Evolutionary conservation across 768 basidiomycete genomes (phyloP), one percentile per base, ranked within the genome.

Genomic region (Russula brevipes): DNA sequence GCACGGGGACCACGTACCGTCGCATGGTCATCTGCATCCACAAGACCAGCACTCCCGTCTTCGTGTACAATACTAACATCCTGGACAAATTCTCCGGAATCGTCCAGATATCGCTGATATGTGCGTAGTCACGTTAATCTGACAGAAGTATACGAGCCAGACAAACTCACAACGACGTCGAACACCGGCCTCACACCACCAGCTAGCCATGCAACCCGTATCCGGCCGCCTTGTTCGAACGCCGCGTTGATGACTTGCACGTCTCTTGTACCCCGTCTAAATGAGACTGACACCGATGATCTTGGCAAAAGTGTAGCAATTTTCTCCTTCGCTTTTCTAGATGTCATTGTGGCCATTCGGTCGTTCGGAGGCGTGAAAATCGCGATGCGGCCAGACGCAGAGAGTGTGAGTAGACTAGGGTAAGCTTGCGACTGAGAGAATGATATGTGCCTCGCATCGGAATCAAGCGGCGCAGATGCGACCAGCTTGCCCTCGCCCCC

Each of bases 391-490:
- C 86, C 86, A 30, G 85, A 82, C 4, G 81, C 76, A 51, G 85
- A 83, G 44, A 87, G 74, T 16, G 82, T 76, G 46, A 85, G 78
- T 38, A 87, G 76, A 49, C 41, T 74, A 76, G 64, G 77, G 76
- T 54, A 74, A 73, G 58, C 69, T 65, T 11, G 73, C 53, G 73
- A 67, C 30, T 39, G 41, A 10, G 69, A 65, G 19, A 73, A 68
- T 41, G 70, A 41, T 62, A 84, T 76, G 19, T 73, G 71, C 24
- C 81, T 78, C n/a, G 82, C 83, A 61, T 84, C 82, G 3, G 86
- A 82, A 71, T 89, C 87, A 16, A 88, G 75, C 14, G 85, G 80
- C 5, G 85, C 78, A 5, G 83, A 83, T 16, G 85, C 85, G 19
- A 80, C 70, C n/a, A 85, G 76, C 66, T 76, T 82, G 38, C 85